A percentile compares a stretch with the other conserved stretches of the same genome.
phyloP scores from a whole-genome alignment of 2,329 filamentous ascomycete species.

The Scytalidium lignicola region DNA sequence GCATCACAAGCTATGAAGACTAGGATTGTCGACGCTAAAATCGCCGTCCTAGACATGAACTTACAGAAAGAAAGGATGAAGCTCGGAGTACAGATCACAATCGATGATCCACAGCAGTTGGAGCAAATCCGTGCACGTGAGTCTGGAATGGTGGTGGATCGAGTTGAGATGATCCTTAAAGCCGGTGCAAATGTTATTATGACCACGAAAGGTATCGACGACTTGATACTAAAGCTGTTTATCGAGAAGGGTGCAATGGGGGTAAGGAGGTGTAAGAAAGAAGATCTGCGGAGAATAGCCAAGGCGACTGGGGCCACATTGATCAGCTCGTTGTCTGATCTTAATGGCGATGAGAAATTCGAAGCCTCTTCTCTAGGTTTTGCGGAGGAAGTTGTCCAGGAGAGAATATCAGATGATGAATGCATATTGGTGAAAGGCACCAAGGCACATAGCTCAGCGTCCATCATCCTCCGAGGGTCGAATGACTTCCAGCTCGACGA shows the following conservation, averaged over 20 bases:
- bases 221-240: conserved; percentile 90
- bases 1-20: conserved; percentile 98
- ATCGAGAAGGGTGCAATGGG: conserved; percentile 94
- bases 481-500: conserved; percentile 97
- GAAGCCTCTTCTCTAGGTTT: conserved; percentile 83
- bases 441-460: conserved; percentile 89
- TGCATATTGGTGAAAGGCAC: conserved; percentile 96
- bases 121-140: conserved; percentile 96
- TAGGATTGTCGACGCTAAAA: conserved; percentile 87
- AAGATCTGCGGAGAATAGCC: conserved; percentile 91
- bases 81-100: conserved; percentile 94
- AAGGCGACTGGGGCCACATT: conserved; percentile 93
- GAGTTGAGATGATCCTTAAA: conserved; percentile 96
- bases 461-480: conserved; percentile 88
- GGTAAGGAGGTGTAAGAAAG: conserved; percentile 95
- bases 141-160: conserved; percentile 86
- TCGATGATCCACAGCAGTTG: conserved; percentile 93
- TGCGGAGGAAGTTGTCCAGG: conserved; percentile 95
- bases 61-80: conserved; percentile 99
- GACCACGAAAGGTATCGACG: conserved; percentile 98
- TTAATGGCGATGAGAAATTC: conserved; percentile 97
- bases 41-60: conserved; percentile 96
- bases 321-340: conserved; percentile 86
- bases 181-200: conserved; percentile 92
- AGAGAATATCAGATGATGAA: conserved; percentile 97